Evolutionary conservation across 768 basidiomycete species (phyloP).

Genomic region (Suillus tomentosus): DNA sequence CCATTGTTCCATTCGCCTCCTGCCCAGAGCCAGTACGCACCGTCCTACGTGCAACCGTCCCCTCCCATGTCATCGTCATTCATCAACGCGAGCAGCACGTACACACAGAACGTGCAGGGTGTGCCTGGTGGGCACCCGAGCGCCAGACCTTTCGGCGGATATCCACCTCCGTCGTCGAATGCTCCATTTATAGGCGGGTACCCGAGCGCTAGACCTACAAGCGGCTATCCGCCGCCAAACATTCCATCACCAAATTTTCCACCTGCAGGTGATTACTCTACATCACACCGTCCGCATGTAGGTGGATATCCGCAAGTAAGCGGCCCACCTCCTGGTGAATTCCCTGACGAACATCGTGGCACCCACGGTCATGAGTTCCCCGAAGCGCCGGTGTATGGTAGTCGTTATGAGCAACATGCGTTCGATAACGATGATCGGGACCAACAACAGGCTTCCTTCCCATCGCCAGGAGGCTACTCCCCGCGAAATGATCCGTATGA

Average conservation of each 20-base stretch:
- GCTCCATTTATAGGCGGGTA: neutral
- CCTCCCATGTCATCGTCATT: neutral
- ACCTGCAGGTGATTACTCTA: neutral
- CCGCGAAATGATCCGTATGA: slow-evolving; percentile 8
- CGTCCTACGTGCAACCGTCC: slow-evolving; percentile 25
- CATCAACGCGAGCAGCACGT: neutral
- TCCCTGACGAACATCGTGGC: slow-evolving; percentile 7
- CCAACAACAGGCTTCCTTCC: neutral
- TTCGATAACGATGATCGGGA: slow-evolving; percentile 8
- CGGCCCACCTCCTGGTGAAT: slow-evolving; percentile 21
- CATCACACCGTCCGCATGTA: slow-evolving; percentile 15
- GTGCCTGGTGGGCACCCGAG: neutral
- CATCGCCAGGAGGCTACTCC: neutral
- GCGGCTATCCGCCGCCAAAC: neutral
- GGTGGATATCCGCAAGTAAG: slow-evolving; percentile 15
- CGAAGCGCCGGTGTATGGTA: slow-evolving; percentile 34
- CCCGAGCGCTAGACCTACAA: neutral
- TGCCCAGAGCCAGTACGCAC: slow-evolving; percentile 32
- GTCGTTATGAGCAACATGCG: slow-evolving; percentile 9
- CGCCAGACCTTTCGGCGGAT: neutral
- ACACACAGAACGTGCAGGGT: neutral
- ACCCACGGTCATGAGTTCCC: slow-evolving; percentile 40
- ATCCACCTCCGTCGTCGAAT: neutral
- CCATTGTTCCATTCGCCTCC: slow-evolving; percentile 12
- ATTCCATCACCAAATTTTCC: neutral